Conservation (phyloP, 495 filamentous ascomycete genomes). For the Niebla homalea region DNA sequence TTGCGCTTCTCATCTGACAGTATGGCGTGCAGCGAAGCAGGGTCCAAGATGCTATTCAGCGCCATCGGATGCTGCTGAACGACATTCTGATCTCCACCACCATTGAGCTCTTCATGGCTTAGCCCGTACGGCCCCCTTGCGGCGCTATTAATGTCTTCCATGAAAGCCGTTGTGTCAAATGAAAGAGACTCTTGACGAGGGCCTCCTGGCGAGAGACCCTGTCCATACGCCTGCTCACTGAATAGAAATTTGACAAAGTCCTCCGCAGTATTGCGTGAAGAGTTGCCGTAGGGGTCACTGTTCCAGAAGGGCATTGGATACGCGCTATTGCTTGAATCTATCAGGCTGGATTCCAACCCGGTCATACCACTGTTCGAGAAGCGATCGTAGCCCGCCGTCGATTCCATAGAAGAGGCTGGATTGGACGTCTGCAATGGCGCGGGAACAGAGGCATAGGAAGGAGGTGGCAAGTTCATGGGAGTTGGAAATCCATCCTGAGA, state of each 20-base stretch:
- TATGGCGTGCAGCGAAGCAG: slow-evolving; percentile 60
- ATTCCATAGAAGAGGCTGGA: slow-evolving; percentile 7
- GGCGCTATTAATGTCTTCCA: slow-evolving; percentile 9
- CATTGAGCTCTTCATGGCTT: slow-evolving; percentile 10
- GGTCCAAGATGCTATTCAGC: slow-evolving; percentile 78
- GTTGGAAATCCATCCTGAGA: slow-evolving; percentile 15
- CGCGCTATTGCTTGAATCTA: slow-evolving; percentile 53
- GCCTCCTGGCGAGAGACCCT: slow-evolving; percentile 19
- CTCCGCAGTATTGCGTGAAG: slow-evolving; percentile 78
- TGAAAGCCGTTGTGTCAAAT: slow-evolving; percentile 15
- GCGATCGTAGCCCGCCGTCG: slow-evolving; percentile 6
- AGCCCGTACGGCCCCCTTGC: slow-evolving; percentile 5
- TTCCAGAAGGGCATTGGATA: slow-evolving; percentile 77
- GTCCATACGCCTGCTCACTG: slow-evolving; percentile 39
- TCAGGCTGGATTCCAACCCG: slow-evolving; percentile 10
- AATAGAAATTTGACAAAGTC: slow-evolving; percentile 90
- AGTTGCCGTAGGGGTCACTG: slow-evolving; percentile 65
- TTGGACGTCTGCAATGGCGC: slow-evolving; percentile 8
- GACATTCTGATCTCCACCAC: slow-evolving; percentile 4
- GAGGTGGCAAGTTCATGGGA: slow-evolving; percentile 12
- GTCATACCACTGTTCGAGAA: slow-evolving; percentile 1
- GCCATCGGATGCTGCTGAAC: slow-evolving; percentile 67
- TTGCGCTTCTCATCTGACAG: slow-evolving; percentile 81
- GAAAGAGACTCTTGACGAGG: slow-evolving; percentile 15
- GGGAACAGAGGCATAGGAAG: slow-evolving; percentile 11